phyloP scores from a whole-genome alignment of 768 basidiomycete species.

The Kwoniella botswanensis region DNA sequence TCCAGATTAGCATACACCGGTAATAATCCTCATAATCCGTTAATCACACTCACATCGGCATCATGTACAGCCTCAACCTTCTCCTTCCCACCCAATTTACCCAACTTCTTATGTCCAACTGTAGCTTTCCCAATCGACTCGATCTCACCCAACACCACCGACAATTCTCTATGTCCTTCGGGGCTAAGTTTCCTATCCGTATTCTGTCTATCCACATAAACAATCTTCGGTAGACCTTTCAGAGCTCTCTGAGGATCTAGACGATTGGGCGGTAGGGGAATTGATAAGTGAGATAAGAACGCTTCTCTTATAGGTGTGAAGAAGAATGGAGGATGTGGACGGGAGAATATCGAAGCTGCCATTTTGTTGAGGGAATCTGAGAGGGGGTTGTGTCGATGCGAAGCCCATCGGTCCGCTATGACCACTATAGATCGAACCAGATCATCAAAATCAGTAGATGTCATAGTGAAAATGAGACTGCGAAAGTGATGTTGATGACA shows the following conservation, averaged over 20 bases:
- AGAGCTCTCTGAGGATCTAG: conserved; percentile 10
- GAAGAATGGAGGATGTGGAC: conserved; percentile 28
- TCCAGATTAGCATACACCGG: neutral
- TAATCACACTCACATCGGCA: conserved; percentile 30
- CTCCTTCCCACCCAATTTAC: conserved; percentile 31
- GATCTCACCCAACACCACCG: conserved; percentile 61
- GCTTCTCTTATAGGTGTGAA: conserved; percentile 23
- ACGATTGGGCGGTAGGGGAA: conserved; percentile 6
- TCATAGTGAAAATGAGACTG: neutral
- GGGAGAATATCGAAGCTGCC: conserved; percentile 30
- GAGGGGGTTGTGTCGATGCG: conserved; percentile 30
- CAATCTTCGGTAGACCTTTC: conserved; percentile 59
- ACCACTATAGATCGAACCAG: conserved; percentile 16
- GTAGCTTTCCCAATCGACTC: conserved; percentile 62
- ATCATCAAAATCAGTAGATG: neutral
- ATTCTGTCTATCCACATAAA: conserved; percentile 75
- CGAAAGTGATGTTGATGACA: neutral
- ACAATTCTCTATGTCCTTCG: conserved; percentile 65
- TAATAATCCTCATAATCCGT: neutral
- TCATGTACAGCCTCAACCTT: conserved; percentile 39
- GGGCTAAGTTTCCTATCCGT: conserved; percentile 60
- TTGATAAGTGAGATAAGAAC: neutral
- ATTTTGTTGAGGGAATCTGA: conserved; percentile 34
- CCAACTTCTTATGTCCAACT: conserved; percentile 30
- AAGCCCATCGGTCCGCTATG: conserved; percentile 33